phyloP scores from a whole-genome alignment of 1,284 basidiomycete species.

The Cryptococcus sp. region DNA sequence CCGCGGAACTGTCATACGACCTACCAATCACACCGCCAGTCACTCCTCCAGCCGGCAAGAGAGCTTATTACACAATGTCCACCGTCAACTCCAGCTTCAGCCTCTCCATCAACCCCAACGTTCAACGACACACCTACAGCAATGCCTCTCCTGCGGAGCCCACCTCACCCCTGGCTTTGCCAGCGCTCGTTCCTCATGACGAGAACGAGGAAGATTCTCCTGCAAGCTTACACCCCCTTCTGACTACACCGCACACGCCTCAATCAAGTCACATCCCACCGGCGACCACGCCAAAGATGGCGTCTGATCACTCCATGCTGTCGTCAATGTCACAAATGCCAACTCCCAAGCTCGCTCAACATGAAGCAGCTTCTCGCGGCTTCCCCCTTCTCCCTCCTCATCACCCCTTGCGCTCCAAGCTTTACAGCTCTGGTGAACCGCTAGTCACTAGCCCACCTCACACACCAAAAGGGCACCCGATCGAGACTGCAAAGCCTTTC shows the following conservation, averaged over 20 bases:
- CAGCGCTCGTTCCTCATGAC: not conserved
- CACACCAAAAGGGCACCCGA: constrained; percentile 39
- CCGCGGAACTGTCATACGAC: too few relatives aligned
- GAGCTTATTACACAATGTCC: too few relatives aligned
- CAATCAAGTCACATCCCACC: not conserved
- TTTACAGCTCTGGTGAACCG: constrained; percentile 12
- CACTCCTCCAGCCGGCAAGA: too few relatives aligned
- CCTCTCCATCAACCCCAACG: not conserved
- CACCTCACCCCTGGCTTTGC: not conserved
- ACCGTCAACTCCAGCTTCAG: not conserved
- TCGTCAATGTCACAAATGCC: constrained; percentile 18
- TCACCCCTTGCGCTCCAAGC: constrained; percentile 28
- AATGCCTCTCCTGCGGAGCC: not conserved
- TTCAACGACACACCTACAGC: not conserved
- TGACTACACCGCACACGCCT: constrained; percentile 3
- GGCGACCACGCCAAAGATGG: constrained; percentile 15
- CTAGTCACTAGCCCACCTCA: constrained; percentile 17
- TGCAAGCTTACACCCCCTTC: not conserved
- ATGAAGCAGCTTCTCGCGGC: constrained; percentile 2
- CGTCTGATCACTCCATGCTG: constrained; percentile 21
- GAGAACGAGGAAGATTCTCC: not conserved
- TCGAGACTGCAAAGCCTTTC: constrained; percentile 9
- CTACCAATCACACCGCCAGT: too few relatives aligned
- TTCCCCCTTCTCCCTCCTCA: constrained; percentile 34
- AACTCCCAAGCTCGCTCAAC: constrained; percentile 9